A percentile compares a stretch with the other conserved stretches of the same genome.
Conservation (phyloP, 306 rosid genomes). For the Ceratonia siliqua region DNA sequence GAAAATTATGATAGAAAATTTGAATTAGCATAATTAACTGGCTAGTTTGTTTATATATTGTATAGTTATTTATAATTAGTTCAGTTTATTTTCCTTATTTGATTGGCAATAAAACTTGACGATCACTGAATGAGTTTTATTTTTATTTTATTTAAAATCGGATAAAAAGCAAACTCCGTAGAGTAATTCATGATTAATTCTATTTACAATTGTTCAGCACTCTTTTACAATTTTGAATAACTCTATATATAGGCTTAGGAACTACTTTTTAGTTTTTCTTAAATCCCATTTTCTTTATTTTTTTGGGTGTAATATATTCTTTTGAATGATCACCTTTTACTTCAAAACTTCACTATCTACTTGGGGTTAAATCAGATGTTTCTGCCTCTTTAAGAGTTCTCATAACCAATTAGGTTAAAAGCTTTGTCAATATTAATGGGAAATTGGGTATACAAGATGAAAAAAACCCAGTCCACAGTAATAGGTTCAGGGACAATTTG, state of each 20-base stretch:
- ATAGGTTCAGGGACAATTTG: slow-evolving; percentile 9
- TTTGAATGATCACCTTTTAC: not conserved
- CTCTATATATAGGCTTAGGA: not conserved
- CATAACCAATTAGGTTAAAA: slow-evolving; percentile 9
- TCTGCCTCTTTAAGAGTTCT: not conserved
- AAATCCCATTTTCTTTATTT: not conserved
- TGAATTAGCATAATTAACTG: slow-evolving; percentile 27
- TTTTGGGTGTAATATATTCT: not conserved
- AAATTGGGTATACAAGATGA: not conserved
- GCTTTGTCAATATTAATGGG: slow-evolving; percentile 13
- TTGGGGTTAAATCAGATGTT: not conserved
- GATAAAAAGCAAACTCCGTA: too few relatives aligned
- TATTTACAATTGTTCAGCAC: not conserved
- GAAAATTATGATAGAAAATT: slow-evolving; percentile 12
- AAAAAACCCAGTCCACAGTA: not conserved
- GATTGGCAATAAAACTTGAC: too few relatives aligned
- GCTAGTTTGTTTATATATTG: too few relatives aligned
- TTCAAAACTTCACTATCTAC: slow-evolving; percentile 1
- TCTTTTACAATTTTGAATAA: too few relatives aligned
- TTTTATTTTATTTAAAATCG: not conserved
- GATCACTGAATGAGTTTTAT: too few relatives aligned
- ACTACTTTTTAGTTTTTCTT: not conserved
- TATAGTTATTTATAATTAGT: not conserved
- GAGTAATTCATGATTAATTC: too few relatives aligned
- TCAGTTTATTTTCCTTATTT: too few relatives aligned